Base-by-base conservation (phyloP, 352 stramenopile genomes). In the Globisporangium cylindrosporum region DNA sequence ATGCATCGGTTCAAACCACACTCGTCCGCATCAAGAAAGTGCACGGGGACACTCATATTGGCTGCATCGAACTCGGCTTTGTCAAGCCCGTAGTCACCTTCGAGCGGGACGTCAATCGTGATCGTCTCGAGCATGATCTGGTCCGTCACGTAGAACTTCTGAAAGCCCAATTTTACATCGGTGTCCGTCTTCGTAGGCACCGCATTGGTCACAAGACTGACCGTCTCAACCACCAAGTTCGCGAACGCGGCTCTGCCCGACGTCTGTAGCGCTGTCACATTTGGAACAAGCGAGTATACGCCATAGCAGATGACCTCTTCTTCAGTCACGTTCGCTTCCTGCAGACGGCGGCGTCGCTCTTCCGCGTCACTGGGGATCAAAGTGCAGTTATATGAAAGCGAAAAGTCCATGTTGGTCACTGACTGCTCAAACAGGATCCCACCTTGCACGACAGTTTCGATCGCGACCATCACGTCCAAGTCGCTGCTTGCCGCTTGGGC, bases 361-460 rank as follows among this genome's bases (percentile, higher is more conserved):
- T 29, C 55, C 9, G 6, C 41, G 12, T 62, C n/a, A 10, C 36
- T 38, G 32, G 25, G 2, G 20, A 1, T 9, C 27, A 6, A 3
- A 9, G 36, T 38, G 61, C 70, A 75, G 4, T 34, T 12, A n/a
- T 66, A 73, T 1, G 18, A 27, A 1, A 9, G 12, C 24, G 22
- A 34, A 4, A 74, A 43, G 29, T 74, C 57, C 48, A 60, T 59
- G 57, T 74, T 72, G 10, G 53, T 58, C 22, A 72, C 22, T 0
- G 51, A 59, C 6, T 61, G 68, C 25, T 73, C 68, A 15, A 73
- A 71, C n/a, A 72, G 32, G 6, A 58, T 9, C 6, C 48, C 64
- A 6, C 68, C 68, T 9, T 72, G 68, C 12, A 67, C 15, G 20
- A 73, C 53, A 32, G 55, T 70, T 25, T 73, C 68, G 20, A 73